Percentiles rank a stretch among this genome's conserved stretches.
phyloP scores from a whole-genome alignment of 2,329 filamentous ascomycete species.

The Lecanicillium sp. region DNA sequence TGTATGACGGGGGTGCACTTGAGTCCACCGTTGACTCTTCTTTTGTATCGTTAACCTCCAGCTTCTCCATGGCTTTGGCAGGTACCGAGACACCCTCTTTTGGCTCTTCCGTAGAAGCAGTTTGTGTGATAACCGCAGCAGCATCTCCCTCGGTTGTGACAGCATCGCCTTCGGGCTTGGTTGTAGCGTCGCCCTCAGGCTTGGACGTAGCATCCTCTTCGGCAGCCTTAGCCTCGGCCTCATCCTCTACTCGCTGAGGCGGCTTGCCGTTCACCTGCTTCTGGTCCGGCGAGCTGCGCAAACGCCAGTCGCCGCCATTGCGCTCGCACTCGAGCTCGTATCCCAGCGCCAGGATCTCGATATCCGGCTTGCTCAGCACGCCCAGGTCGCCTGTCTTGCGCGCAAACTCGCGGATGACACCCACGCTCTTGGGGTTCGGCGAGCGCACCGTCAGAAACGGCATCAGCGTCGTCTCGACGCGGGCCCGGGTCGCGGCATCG shows the following conservation, averaged over 20 bases:
- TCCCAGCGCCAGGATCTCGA: constrained; percentile 81
- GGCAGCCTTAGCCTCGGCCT: neutral
- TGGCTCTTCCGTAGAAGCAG: neutral
- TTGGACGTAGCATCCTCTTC: neutral
- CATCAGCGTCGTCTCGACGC: constrained; percentile 76
- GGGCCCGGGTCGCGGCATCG: constrained; percentile 71
- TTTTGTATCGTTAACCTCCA: constrained; percentile 17
- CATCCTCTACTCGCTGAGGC: constrained; percentile 36
- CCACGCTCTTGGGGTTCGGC: constrained; percentile 70
- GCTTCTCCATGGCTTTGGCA: constrained; percentile 8
- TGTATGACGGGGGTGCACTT: neutral
- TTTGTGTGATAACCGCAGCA: neutral
- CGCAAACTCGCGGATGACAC: constrained; percentile 77
- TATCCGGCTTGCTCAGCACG: constrained; percentile 82
- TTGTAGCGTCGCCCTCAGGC: too few relatives aligned
- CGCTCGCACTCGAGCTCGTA: constrained; percentile 93
- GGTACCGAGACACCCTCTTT: neutral
- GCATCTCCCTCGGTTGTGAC: constrained; percentile 8
- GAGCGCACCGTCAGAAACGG: constrained; percentile 77
- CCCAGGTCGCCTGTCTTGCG: constrained; percentile 82
- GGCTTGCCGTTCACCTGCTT: constrained; percentile 68
- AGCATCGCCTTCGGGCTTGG: too few relatives aligned
- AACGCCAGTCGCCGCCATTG: constrained; percentile 81
- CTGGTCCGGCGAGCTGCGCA: constrained; percentile 73
- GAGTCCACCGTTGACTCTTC: constrained; percentile 22